These are phyloP conservation scores for Clitopilus hobsonii DNA, from an alignment of 768 basidiomycete species.

Conservation along the genomic window DNA sequence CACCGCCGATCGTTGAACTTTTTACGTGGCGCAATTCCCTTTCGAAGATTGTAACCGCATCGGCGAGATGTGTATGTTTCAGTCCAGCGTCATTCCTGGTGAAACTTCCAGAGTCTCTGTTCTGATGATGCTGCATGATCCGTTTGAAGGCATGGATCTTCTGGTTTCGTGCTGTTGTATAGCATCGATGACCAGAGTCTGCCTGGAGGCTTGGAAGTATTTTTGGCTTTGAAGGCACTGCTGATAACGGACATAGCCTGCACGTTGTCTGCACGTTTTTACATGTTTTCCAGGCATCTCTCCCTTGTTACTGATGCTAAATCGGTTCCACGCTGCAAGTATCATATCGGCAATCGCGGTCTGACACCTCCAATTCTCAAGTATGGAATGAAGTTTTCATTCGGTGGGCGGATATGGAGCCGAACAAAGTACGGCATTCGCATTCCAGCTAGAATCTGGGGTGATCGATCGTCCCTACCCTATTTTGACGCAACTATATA, in stretches of 20 bases:
- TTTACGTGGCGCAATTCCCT: background rate
- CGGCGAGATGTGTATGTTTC: background rate
- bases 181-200: background rate
- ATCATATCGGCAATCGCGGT: background rate
- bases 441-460: background rate
- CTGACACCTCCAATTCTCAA: background rate
- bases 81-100: background rate
- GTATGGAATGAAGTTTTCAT: background rate
- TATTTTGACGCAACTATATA: background rate
- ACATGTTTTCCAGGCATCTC: background rate
- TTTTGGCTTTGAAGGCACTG: background rate
- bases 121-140: too few species aligned
- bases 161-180: background rate
- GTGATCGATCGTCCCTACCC: background rate
- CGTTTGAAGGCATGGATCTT: background rate
- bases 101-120: background rate
- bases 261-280: background rate
- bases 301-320: background rate
- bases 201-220: background rate
- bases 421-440: conserved; percentile 1
- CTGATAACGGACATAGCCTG: background rate
- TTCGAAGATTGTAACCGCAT: background rate
- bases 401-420: background rate
- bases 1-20: background rate
- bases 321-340: background rate